Conservation (phyloP, 2,329 filamentous ascomycete genomes). For the Colletotrichum aenigma region DNA sequence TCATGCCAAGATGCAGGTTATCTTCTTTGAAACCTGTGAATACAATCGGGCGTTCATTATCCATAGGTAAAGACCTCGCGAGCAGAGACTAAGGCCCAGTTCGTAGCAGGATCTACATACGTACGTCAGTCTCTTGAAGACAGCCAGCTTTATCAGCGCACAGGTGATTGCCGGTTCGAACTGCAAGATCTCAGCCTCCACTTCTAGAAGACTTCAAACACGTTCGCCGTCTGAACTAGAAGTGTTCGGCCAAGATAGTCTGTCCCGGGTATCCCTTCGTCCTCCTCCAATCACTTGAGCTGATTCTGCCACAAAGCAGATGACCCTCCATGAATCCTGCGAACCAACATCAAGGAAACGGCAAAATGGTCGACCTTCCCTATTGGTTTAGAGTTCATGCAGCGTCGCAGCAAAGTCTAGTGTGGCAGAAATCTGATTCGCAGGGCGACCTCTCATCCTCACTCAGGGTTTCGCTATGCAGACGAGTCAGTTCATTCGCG, state of each 20-base stretch:
- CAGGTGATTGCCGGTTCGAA: neutral
- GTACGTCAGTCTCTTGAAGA: neutral
- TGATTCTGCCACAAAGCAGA: neutral
- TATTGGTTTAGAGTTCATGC: neutral
- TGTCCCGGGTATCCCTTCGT: neutral
- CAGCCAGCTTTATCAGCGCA: neutral
- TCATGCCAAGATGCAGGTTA: neutral
- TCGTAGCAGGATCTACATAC: neutral
- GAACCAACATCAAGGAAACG: neutral
- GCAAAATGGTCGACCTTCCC: neutral
- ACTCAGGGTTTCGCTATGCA: neutral
- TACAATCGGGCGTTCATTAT: neutral
- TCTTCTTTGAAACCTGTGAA: neutral
- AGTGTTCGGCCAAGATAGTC: neutral
- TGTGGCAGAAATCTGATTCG: neutral
- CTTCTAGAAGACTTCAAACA: neutral
- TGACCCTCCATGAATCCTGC: neutral
- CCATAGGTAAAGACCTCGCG: neutral
- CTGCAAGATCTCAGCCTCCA: neutral
- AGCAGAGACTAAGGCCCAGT: neutral
- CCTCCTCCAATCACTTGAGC: neutral
- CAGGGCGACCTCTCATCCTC: neutral
- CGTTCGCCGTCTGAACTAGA: neutral
- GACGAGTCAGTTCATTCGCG: slow-evolving; percentile 5
- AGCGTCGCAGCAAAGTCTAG: neutral